Base-by-base conservation (phyloP, 2,329 filamentous ascomycete genomes). In the Botrytis aclada region DNA sequence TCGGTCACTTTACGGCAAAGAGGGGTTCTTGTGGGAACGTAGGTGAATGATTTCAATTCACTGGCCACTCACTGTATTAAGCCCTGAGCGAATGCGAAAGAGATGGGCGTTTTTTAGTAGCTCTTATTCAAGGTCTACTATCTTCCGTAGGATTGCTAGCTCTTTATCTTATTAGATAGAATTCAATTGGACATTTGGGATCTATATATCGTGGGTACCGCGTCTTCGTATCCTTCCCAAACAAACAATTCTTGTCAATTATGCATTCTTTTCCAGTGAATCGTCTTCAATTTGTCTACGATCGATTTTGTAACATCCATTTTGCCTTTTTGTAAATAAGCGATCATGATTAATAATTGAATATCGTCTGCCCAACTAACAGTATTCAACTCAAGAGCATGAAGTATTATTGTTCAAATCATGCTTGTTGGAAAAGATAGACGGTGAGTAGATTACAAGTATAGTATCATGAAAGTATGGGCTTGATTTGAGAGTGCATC, bases 361-460 rank as follows among this genome's bases (percentile, higher is more conserved):
- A 2, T 29, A 3, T n/a, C 10, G n/a, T 18, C 12, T 56, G 14
- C 6, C 3, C 7, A 29, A 4, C 3, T 0, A 29, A 56, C 18
- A 47, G n/a, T 6, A 18, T 18, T 29, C 6, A 16, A 18, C 3
- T 0, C 16, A 56, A 29, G n/a, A 56, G 51, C 10, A 29, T 56
- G 14, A 18, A 8, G 32, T 29, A 4, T 29, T 18, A 6, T 18
- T 56, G 18, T 18, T 56, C 14, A 56, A 7, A 56, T 29, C 3
- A 0, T 9, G 5, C n/a, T 29, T n/a, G 14, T 2, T 56, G n/a
- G 0, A 16, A 54, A 54, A 29, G 1, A 3, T 54, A 18, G 51
- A 3, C 12, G 18, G 51, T 29, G 32, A 29, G 4, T 6, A 18
- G n/a, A 29, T 16, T 18, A 3, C 3, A 56, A 56, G 16, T 18